phyloP scores from a whole-genome alignment of 345 rosid species.

The Populus euphratica region DNA sequence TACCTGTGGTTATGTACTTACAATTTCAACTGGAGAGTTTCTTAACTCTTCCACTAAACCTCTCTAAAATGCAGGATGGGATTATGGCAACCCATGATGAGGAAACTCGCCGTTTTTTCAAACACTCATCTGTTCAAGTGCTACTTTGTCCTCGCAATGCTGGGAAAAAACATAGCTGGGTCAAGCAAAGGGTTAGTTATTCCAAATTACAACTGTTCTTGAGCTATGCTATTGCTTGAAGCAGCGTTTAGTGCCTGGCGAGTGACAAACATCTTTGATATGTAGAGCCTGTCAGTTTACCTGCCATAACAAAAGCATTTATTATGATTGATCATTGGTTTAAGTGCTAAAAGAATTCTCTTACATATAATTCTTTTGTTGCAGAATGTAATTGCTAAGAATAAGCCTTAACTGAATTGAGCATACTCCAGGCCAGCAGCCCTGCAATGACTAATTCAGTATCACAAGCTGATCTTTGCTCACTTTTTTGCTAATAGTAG shows the following conservation, averaged over 20 bases:
- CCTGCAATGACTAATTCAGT: neutral
- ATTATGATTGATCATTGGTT: neutral
- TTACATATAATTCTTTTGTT: neutral
- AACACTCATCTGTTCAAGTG: constrained; percentile 89
- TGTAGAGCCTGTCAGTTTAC: neutral
- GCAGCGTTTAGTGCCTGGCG: neutral
- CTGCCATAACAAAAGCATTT: neutral
- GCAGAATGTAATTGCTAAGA: neutral
- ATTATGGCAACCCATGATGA: constrained; percentile 95
- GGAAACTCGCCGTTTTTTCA: constrained; percentile 91
- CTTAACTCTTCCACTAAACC: neutral
- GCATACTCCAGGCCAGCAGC: neutral
- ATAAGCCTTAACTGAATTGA: neutral
- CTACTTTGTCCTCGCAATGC: constrained; percentile 89
- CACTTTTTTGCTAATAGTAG: neutral
- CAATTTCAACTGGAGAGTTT: neutral
- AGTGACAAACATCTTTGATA: neutral
- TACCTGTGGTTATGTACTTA: neutral
- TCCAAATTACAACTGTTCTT: neutral
- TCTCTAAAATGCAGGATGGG: constrained; percentile 65
- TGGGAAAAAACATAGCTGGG: constrained; percentile 91
- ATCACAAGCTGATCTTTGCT: neutral
- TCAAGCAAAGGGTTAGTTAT: constrained; percentile 67
- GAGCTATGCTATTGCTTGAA: neutral
- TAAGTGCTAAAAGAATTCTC: neutral